Conservation (phyloP, 768 basidiomycete species). For the Scleroderma bovista region DNA sequence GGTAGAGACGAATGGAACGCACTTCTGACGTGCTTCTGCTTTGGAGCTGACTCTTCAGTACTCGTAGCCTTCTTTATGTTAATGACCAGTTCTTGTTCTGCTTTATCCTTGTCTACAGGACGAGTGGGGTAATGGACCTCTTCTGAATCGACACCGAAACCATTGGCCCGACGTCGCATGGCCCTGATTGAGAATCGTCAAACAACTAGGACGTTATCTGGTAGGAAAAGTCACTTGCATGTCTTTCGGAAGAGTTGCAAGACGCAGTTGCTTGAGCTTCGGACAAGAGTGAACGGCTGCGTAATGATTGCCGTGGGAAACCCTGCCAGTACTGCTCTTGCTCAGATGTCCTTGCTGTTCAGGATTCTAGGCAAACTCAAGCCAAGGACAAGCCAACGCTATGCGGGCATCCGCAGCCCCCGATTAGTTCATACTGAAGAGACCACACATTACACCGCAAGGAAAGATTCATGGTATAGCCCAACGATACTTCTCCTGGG, state of each 20-base stretch:
- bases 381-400: slow-evolving; percentile 7
- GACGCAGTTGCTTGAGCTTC: neutral
- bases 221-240: slow-evolving; percentile 20
- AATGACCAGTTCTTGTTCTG: slow-evolving; percentile 86
- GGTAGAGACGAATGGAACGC: slow-evolving; percentile 29
- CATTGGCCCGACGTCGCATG: slow-evolving; percentile 25
- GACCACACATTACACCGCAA: slow-evolving; percentile 43
- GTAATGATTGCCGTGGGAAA: slow-evolving; percentile 25
- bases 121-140: slow-evolving; percentile 90
- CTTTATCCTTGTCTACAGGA: slow-evolving; percentile 98
- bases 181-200: slow-evolving; percentile 25
- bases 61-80: slow-evolving; percentile 99
- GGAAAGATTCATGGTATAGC: slow-evolving; percentile 55
- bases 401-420: slow-evolving; percentile 3
- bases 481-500: slow-evolving; percentile 74
- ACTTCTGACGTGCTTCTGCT: slow-evolving; percentile 99
- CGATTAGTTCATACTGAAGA: slow-evolving; percentile 14
- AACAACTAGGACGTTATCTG: neutral
- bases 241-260: slow-evolving; percentile 1
- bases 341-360: slow-evolving; percentile 15
- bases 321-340: neutral
- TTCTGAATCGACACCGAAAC: slow-evolving; percentile 67
- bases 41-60: slow-evolving; percentile 92
- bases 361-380: slow-evolving; percentile 9
- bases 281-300: no score